Percentiles rank a stretch among this genome's conserved stretches.
Evolutionary conservation across 208 protist genomes (phyloP).

Genomic region (Acanthamoeba royreba): DNA sequence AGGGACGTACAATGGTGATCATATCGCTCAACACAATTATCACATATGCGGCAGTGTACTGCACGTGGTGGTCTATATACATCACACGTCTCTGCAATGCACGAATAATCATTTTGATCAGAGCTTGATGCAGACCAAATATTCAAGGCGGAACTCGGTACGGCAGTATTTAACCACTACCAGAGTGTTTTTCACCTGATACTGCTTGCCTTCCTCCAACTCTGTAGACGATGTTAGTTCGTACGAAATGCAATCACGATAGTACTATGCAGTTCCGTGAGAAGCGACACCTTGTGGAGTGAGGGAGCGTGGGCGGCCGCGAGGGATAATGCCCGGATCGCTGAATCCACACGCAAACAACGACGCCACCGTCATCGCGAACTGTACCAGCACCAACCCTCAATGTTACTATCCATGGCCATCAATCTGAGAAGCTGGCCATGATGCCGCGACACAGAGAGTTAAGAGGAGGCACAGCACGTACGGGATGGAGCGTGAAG

Average conservation of each 20-base stretch:
- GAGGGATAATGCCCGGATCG: not conserved
- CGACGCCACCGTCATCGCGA: not conserved
- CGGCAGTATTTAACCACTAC: conserved; percentile 29
- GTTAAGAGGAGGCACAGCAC: not conserved
- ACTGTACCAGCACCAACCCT: not conserved
- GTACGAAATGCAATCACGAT: too few species aligned
- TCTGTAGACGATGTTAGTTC: not conserved
- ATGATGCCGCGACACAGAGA: not conserved
- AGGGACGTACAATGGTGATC: conserved; percentile 17
- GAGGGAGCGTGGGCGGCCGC: not conserved
- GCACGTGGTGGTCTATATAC: not conserved
- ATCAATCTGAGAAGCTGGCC: too few species aligned
- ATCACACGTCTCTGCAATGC: not conserved
- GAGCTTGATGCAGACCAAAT: not conserved
- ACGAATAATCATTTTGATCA: not conserved
- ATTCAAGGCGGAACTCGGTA: not conserved
- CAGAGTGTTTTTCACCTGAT: not conserved
- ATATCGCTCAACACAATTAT: conserved; percentile 18
- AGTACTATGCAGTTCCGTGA: not conserved
- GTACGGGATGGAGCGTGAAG: not conserved
- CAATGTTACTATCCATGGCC: not conserved
- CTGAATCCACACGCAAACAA: not conserved
- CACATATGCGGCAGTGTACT: conserved; percentile 2
- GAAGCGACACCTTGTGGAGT: not conserved
- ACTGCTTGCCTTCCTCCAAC: not conserved